phyloP scores from a whole-genome alignment of 805 yeast species.

The Candida pseudofarinosa region DNA sequence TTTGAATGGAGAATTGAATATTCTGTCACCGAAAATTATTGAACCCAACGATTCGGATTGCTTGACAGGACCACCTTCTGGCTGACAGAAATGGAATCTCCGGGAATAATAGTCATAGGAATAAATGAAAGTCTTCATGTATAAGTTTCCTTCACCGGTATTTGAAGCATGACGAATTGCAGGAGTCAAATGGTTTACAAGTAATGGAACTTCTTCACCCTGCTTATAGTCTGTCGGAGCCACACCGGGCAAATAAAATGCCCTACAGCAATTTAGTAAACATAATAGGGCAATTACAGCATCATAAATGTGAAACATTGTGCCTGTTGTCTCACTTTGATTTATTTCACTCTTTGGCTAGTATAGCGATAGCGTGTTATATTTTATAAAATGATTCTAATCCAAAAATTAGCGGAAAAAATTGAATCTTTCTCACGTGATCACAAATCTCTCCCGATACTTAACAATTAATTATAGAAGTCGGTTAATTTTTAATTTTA shows the following conservation, averaged over 20 bases:
- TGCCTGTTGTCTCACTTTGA: neutral
- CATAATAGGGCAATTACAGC: slow-evolving; percentile 9
- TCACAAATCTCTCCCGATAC: too few species aligned
- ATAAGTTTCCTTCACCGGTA: slow-evolving; percentile 21
- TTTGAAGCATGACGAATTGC: slow-evolving; percentile 42
- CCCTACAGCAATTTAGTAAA: slow-evolving; percentile 28
- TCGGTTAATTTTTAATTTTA: neutral
- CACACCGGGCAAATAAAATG: slow-evolving; percentile 91
- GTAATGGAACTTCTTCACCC: slow-evolving; percentile 69
- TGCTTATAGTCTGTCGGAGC: slow-evolving; percentile 86
- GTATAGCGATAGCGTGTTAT: neutral
- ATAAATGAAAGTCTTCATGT: slow-evolving; percentile 54
- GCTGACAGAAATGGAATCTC: slow-evolving; percentile 79
- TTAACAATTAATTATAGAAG: neutral
- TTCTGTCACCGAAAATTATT: slow-evolving; percentile 91
- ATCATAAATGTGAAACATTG: neutral
- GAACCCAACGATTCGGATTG: slow-evolving; percentile 92
- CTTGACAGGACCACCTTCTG: slow-evolving; percentile 58
- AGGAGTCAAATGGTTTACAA: slow-evolving; percentile 90
- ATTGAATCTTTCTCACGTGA: too few species aligned
- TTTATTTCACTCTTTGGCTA: neutral
- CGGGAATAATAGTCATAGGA: slow-evolving; percentile 83
- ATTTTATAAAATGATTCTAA: too few species aligned
- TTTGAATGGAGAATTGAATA: slow-evolving; percentile 86
- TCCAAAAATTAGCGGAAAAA: neutral